Base-by-base conservation (phyloP, 2,329 filamentous ascomycete genomes). In the Ophiostoma fasciatum region DNA sequence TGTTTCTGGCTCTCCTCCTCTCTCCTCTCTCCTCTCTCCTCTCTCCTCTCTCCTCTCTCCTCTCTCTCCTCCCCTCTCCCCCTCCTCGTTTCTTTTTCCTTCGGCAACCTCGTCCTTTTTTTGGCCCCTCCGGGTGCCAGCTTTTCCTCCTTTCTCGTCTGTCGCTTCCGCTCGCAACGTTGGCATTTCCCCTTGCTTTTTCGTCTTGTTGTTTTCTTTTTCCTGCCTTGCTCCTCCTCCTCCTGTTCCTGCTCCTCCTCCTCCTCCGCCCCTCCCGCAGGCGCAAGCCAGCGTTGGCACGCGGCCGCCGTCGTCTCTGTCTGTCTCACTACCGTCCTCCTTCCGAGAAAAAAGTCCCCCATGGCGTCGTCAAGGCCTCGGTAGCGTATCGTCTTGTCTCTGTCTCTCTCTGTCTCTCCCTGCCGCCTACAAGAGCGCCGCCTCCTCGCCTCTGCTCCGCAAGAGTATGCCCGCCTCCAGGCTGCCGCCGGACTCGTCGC, bases 231-330 rank as follows among this genome's bases (percentile, higher is more conserved):
- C 17, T 12, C 26, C 14, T 14, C 23, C 33, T 27, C 29, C 33
- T 73, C 74, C 69, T 63, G 62, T 49, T 66, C 70, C 44, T 69
- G 67, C 48, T 72, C 73, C 45, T 64, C 66, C 34, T 62, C 65
- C 43, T 71, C 71, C 46, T 55, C 71, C 37, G 60, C 66, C 45
- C 66, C 66, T n/a, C n/a, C n/a, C n/a, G n/a, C n/a, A n/a, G n/a
- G n/a, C n/a, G n/a, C n/a, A n/a, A n/a, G n/a, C n/a, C n/a, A n/a
- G n/a, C n/a, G n/a, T n/a, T n/a, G n/a, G n/a, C n/a, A n/a, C n/a
- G n/a, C n/a, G n/a, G n/a, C n/a, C n/a, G n/a, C n/a, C n/a, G n/a
- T n/a, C n/a, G n/a, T n/a, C n/a, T n/a, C n/a, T n/a, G n/a, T n/a
- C n/a, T n/a, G n/a, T n/a, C n/a, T n/a, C n/a, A n/a, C n/a, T n/a